Base-by-base conservation (phyloP, 306 rosid species). In the Lathyrus sativus region DNA sequence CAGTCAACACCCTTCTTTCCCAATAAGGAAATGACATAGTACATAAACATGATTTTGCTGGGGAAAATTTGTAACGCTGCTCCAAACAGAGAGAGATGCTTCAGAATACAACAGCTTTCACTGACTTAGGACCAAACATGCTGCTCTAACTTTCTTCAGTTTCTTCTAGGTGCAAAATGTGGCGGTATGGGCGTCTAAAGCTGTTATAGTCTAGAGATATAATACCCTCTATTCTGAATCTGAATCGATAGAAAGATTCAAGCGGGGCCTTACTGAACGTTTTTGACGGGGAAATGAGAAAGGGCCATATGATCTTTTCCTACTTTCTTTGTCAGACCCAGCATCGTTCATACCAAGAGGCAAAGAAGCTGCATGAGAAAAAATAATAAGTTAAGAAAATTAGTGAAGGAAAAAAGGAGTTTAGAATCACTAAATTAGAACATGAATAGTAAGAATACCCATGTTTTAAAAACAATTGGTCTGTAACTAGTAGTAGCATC, bases 271-370 rank as follows among this genome's bases (percentile, higher is more conserved):
- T 66, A 80, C 96, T 55, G 99, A 93, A 70, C 99, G 95, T 79
- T 87, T 95, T 76, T 95, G 99, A 72, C 96, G 97, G 78, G 99
- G 99, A 84, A 90, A 88, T 24, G 97, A 84, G 90, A 95, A 85
- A n/a, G 97, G 97, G 79, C 88, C 87, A 72, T 75, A 89, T 24
- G 97, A 86, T 76, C 96, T 81, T 70, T 76, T 87, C 79, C 87
- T 84, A 70, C 75, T 85, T 68, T 79, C 66, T 79, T 84, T 84
- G 67, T 90, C 96, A 65, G 93, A 74, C 84, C 88, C 70, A 60
- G 68, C 93, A 72, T 88, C 95, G 69, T 83, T 84, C 83, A 82
- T 84, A 42, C 96, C 96, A 69, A 81, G 95, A 78, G 84, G 87
- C 82, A 90, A 79, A 84, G 97, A 84, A 80, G 97, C 99, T 95